Percentiles rank a stretch among this genome's conserved stretches.
Evolutionary conservation across 2,329 filamentous ascomycete genomes (phyloP).

Genomic region (Ambrosiella xylebori): DNA sequence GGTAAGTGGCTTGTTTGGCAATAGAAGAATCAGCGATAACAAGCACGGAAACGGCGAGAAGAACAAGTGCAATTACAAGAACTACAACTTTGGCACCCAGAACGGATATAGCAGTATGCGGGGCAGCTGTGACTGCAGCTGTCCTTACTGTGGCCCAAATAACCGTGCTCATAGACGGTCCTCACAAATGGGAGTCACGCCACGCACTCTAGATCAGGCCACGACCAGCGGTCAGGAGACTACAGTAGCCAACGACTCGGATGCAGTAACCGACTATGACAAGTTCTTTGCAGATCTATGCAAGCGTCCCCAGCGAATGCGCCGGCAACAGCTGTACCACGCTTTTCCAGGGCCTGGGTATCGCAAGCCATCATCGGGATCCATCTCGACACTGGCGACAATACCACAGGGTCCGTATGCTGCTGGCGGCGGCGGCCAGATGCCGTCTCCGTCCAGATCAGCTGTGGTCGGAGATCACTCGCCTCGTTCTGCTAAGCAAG

Average conservation of each 20-base stretch:
- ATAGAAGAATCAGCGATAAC: neutral
- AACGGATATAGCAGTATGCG: too few species aligned
- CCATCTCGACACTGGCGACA: neutral
- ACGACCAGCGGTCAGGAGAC: neutral
- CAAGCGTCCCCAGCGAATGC: neutral
- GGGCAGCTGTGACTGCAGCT: neutral
- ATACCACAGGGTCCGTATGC: neutral
- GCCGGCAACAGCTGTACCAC: neutral
- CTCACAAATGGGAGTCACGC: neutral
- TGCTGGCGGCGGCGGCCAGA: neutral
- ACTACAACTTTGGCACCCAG: too few species aligned
- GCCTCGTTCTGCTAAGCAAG: constrained; percentile 10
- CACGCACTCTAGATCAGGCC: neutral
- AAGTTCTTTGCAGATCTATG: constrained; percentile 1
- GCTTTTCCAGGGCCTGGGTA: neutral
- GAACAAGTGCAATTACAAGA: neutral
- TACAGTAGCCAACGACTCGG: neutral
- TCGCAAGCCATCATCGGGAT: neutral
- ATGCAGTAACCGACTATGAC: neutral
- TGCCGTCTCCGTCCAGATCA: constrained; percentile 2
- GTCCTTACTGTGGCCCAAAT: neutral
- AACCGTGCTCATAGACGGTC: too few species aligned
- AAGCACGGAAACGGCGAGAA: constrained; percentile 9
- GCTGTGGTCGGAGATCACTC: constrained; percentile 1
- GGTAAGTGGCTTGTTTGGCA: constrained; percentile 27